Evolutionary conservation across 2,329 filamentous ascomycete species (phyloP), one percentile per base, ranked within the genome.

Genomic region (Colletotrichum sp.): DNA sequence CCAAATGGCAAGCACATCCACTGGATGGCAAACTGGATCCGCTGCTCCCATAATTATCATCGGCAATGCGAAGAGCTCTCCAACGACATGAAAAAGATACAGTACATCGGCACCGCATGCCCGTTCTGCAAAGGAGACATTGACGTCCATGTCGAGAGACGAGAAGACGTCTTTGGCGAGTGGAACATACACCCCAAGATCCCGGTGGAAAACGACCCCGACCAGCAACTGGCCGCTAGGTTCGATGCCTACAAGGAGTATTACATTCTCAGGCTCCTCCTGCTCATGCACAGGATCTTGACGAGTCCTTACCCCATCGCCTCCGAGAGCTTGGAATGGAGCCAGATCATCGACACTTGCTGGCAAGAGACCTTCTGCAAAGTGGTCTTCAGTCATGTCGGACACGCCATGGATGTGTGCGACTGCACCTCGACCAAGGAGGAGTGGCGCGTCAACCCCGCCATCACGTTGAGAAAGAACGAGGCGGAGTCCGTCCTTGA

Each of bases 351-450:
- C n/a, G 6, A 10, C 8, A n/a, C 12, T 24, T 65, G 44, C 34
- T 76, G 70, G 74, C 74, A 64, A 10, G 74, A 76, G 49, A 74
- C 65, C 12, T 76, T 55, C 16, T 76, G 74, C 70, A 76, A 62
- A 36, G 28, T 69, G 16, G 4, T 60, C 0, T 6, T 8, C 3
- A 28, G 6, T 7, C 74, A 76, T 70, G 34, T 62, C 8, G 71
- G 65, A 6, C 26, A 65, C 34, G 28, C 4, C 5, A 34, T 15
- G 8, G 30, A 60, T 10, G 3, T 12, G 18, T 76, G 74, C 49
- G 59, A 76, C 8, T 74, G 74, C 28, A 8, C 18, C n/a, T 9
- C 18, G n/a, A 74, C 36, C 34, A 18, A 52, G 10, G 57, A 76
- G 34, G 70, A 69, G 59, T 76, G 74, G 74, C 74, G 70, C 12